Conservation (phyloP, 345 rosid species). For the Moringa oleifera region DNA sequence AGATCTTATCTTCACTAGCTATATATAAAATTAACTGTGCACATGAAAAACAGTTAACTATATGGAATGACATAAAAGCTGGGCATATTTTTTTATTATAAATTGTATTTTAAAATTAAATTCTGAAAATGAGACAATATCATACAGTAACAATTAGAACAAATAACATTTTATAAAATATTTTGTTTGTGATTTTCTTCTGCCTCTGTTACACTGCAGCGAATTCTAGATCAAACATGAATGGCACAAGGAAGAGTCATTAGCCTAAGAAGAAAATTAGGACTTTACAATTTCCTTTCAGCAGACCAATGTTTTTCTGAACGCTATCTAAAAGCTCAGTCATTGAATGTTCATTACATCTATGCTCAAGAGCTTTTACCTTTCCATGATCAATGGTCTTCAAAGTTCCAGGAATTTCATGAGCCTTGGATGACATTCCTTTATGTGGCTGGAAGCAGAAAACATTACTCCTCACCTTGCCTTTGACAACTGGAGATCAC, state of each 20-base stretch:
- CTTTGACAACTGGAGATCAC: slow-evolving; percentile 35
- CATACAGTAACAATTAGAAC: too few species aligned
- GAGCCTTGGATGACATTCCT: slow-evolving; percentile 26
- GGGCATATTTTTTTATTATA: too few species aligned
- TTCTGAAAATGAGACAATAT: too few species aligned
- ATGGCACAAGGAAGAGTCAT: slow-evolving; percentile 6
- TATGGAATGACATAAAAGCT: too few species aligned
- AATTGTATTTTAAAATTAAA: too few species aligned
- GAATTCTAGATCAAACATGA: slow-evolving; percentile 18
- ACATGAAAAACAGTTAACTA: too few species aligned
- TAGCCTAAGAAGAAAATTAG: slow-evolving; percentile 27
- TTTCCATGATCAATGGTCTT: slow-evolving; percentile 24
- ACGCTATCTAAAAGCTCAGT: slow-evolving; percentile 43
- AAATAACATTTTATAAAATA: too few species aligned
- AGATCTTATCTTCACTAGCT: too few species aligned
- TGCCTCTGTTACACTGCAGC: slow-evolving; percentile 35
- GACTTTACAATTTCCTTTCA: slow-evolving; percentile 24
- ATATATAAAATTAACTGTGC: too few species aligned
- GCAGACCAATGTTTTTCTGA: slow-evolving; percentile 28
- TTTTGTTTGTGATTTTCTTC: slow-evolving; percentile 28
- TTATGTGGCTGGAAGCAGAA: slow-evolving; percentile 33
- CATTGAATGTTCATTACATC: slow-evolving; percentile 28
- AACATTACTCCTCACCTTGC: slow-evolving; percentile 48
- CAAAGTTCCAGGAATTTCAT: slow-evolving; percentile 26
- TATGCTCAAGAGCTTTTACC: slow-evolving; percentile 18